phyloP scores from a whole-genome alignment of 1,139 yeast genomes.

The Lodderomyces oxycetoniae region DNA sequence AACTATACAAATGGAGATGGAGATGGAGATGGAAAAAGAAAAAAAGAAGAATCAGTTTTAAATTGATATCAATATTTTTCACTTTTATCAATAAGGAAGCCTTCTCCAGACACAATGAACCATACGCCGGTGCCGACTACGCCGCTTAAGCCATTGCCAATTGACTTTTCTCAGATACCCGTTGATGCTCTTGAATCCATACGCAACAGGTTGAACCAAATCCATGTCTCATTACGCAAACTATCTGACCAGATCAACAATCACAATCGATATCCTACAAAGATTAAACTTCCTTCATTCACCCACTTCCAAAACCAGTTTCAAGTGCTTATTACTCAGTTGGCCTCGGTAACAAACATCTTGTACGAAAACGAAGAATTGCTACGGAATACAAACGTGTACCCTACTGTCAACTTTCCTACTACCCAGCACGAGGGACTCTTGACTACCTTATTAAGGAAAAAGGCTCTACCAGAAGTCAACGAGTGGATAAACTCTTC shows the following conservation, averaged over 20 bases:
- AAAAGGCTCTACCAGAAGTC: slow-evolving; percentile 86
- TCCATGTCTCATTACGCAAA: slow-evolving; percentile 40
- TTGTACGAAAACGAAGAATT: slow-evolving; percentile 57
- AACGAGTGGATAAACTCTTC: slow-evolving; percentile 69
- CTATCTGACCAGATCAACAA: slow-evolving; percentile 40
- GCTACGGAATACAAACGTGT: slow-evolving; percentile 65
- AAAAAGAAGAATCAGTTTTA: slow-evolving; percentile 1
- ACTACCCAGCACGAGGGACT: slow-evolving; percentile 78
- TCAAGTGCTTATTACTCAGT: slow-evolving; percentile 76
- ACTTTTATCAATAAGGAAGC: background rate
- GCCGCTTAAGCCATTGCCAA: slow-evolving; percentile 7
- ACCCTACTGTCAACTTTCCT: slow-evolving; percentile 81
- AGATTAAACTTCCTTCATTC: slow-evolving; percentile 37
- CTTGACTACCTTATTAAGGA: slow-evolving; percentile 75
- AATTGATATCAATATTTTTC: background rate
- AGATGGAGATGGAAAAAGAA: background rate
- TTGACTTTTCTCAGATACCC: slow-evolving; percentile 29
- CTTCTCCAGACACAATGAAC: slow-evolving; percentile 12
- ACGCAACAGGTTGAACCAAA: slow-evolving; percentile 42
- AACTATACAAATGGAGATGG: too few species aligned
- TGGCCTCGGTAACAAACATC: slow-evolving; percentile 67
- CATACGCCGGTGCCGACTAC: slow-evolving; percentile 13
- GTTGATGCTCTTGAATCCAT: slow-evolving; percentile 41
- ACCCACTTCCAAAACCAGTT: slow-evolving; percentile 67
- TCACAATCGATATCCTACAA: slow-evolving; percentile 37